These are phyloP conservation scores for Fusarium pseudonygamai DNA, from an alignment of 2,329 filamentous ascomycete genomes.

Conservation along the genomic window DNA sequence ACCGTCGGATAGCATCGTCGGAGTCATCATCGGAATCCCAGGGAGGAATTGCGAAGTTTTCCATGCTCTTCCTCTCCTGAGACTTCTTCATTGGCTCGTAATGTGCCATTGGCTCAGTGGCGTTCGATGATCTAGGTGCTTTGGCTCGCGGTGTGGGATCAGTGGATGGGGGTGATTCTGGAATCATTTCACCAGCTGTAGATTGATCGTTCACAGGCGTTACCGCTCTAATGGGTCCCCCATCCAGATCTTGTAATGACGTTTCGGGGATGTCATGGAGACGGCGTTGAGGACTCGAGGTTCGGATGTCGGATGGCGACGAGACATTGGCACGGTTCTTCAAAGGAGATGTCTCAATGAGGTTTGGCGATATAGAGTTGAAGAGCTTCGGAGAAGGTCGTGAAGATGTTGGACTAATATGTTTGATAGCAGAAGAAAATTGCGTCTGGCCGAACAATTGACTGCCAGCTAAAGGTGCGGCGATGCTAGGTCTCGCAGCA, in stretches of 20 bases:
- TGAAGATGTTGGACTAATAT: conserved; percentile 65
- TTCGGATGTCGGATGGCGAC: conserved; percentile 53
- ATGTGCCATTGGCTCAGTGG: conserved; percentile 49
- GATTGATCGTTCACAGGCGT: conserved; percentile 41
- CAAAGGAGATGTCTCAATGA: conserved; percentile 57
- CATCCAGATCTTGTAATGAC: conserved; percentile 33
- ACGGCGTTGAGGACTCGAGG: conserved; percentile 53
- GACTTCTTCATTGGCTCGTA: conserved; percentile 60
- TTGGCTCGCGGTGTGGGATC: conserved; percentile 35
- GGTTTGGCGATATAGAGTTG: conserved; percentile 58
- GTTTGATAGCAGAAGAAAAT: conserved; percentile 61
- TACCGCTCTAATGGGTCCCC: conserved; percentile 31
- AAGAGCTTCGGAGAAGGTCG: conserved; percentile 63
- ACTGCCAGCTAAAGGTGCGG: conserved; percentile 51
- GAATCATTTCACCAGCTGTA: conserved; percentile 46
- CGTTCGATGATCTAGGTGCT: conserved; percentile 33
- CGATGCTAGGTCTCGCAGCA: conserved; percentile 46
- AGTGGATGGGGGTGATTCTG: conserved; percentile 49
- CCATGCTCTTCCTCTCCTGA: conserved; percentile 51
- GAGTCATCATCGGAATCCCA: conserved; percentile 48
- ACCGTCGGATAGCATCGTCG: conserved; percentile 46
- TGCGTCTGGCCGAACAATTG: conserved; percentile 67
- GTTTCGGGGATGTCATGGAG: conserved; percentile 47
- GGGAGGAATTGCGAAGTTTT: conserved; percentile 37
- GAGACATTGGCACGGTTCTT: conserved; percentile 60